phyloP scores from a whole-genome alignment of 768 basidiomycete species.

The Crepidotus variabilis region DNA sequence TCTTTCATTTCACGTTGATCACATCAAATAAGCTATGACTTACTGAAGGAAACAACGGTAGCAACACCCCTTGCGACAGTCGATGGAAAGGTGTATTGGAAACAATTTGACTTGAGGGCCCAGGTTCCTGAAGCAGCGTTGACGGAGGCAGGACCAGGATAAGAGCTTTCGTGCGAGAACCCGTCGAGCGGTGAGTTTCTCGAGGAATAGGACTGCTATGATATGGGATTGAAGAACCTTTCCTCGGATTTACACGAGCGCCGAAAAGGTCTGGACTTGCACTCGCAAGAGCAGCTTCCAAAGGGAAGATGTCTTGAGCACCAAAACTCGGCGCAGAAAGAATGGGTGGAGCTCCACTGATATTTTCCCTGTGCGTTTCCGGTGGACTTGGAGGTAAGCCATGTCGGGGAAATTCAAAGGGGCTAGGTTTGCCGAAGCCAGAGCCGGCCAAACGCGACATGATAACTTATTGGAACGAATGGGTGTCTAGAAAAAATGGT shows the following conservation, averaged over 20 bases:
- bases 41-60: conserved; percentile 76
- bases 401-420: conserved; percentile 38
- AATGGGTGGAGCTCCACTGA: conserved; percentile 8
- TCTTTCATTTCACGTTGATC: no score
- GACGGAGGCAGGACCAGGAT: conserved; percentile 66
- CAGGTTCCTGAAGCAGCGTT: conserved; percentile 54
- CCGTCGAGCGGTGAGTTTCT: conserved; percentile 37
- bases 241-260: conserved; percentile 31
- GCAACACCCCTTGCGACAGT: conserved; percentile 63
- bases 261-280: conserved; percentile 26
- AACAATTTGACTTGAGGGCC: conserved; percentile 53
- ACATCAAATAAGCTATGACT: conserved; percentile 7
- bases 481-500: no score
- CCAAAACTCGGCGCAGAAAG: conserved; percentile 12
- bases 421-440: conserved; percentile 41
- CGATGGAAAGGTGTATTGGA: conserved; percentile 57
- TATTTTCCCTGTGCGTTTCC: conserved; percentile 30
- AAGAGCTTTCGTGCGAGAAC: conserved; percentile 44
- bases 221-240: conserved; percentile 52
- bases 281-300: conserved; percentile 4
- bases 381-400: conserved; percentile 35
- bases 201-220: conserved; percentile 38
- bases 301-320: conserved; percentile 14
- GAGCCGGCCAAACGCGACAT: conserved; percentile 43
- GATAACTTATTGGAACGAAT: not conserved